Evolutionary conservation across 805 yeast genomes (phyloP), one percentile per base, ranked within the genome.

Genomic region (Yamadazyma paraphyllophila): DNA sequence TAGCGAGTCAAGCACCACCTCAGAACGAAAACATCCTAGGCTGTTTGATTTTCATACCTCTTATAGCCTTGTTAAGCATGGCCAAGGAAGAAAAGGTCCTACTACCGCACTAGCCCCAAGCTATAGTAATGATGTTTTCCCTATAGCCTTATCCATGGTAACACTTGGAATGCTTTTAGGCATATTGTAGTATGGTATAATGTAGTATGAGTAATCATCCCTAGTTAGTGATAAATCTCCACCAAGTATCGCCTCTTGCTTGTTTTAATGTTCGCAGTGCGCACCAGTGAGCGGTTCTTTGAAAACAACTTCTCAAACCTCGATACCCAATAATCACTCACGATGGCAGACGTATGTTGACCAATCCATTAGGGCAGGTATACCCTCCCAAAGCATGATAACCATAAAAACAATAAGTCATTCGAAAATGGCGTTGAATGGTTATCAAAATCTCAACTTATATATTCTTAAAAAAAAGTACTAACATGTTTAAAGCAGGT

Each of bases 401-500:
- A 4, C 6, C 24, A 6, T 20, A 20, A 20, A 6, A 20, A 20
- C 24, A 20, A 20, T 6, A 3, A 20, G 24, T 3, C 24, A 20
- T 20, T 29, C 32, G 32, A 29, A 13, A 13, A 13, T 7, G 32
- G 32, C 15, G 20, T 29, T 29, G 3, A 4, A 4, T 29, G 13
- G 32, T 29, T 13, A 4, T 29, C 7, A 29, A 29, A 5, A 29
- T n/a, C 20, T 14, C 36, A 6, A 20, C 24, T 20, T 20, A 20
- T 20, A 3, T 4, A 20, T 3, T 6, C 6, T 20, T 20, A 20
- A 20, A 20, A 20, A 20, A 20, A 20, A 17, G 16, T 52, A 56
- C 60, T 57, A 58, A 58, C 60, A 37, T 30, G 9, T 27, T 12
- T 40, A 11, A 29, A 43, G 39, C 50, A 78, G 78, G 85, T 86